phyloP scores from a whole-genome alignment of 345 rosid species.

The Populus euphratica region DNA sequence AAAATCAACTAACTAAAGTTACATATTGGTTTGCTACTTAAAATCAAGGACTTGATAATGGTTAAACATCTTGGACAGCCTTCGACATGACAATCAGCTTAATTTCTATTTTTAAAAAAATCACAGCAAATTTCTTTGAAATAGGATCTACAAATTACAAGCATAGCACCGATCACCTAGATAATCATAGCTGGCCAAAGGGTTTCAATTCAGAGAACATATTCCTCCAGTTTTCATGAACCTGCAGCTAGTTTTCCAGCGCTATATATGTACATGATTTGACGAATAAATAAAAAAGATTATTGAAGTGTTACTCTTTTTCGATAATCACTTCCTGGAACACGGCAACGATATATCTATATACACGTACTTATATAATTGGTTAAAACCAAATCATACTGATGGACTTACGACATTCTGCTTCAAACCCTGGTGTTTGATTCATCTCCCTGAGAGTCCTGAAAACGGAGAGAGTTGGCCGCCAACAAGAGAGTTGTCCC shows the following conservation, averaged over 20 bases:
- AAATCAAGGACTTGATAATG: no score
- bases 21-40: no score
- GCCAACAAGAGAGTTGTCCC: conserved; percentile 34
- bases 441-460: conserved; percentile 40
- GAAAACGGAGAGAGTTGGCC: conserved; percentile 33
- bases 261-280: background rate
- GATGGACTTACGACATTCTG: background rate
- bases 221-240: background rate
- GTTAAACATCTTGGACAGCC: no score
- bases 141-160: no score
- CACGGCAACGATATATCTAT: background rate
- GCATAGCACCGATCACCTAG: background rate
- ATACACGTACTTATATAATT: background rate
- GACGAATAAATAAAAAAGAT: background rate
- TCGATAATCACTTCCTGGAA: background rate
- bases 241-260: background rate
- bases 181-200: background rate
- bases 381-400: background rate
- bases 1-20: no score
- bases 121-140: no score
- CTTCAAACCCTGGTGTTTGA: background rate
- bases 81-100: no score
- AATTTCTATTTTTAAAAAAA: no score
- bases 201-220: background rate
- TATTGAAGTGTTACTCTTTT: background rate